phyloP scores from a whole-genome alignment of 257 asterid genomes.

The Plantago ovata region DNA sequence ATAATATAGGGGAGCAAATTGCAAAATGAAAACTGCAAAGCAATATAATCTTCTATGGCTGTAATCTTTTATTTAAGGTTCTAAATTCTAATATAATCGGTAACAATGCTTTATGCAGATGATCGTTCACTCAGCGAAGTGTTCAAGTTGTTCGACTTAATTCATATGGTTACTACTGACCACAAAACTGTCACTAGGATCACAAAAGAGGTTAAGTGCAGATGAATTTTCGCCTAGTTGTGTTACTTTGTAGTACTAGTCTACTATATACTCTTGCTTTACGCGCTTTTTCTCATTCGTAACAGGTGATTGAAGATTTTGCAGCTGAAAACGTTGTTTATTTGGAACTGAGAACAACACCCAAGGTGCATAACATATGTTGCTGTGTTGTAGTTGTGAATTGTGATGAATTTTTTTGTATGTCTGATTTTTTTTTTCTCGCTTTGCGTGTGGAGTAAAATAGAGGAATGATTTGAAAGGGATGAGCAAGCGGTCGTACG shows the following conservation, averaged over 20 bases:
- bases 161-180: slow-evolving; percentile 77
- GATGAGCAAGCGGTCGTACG: slow-evolving; percentile 87
- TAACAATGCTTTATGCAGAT: slow-evolving; percentile 35
- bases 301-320: slow-evolving; percentile 88
- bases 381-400: not conserved
- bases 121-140: slow-evolving; percentile 81
- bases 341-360: slow-evolving; percentile 61
- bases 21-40: too few relatives aligned
- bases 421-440: not conserved
- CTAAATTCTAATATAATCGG: slow-evolving; percentile 4
- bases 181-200: slow-evolving; percentile 78
- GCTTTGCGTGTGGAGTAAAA: slow-evolving; percentile 2
- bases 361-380: not conserved
- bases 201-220: slow-evolving; percentile 64
- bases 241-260: not conserved
- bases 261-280: slow-evolving; percentile 12
- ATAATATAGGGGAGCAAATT: too few relatives aligned
- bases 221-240: slow-evolving; percentile 5
- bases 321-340: slow-evolving; percentile 89
- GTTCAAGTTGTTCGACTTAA: slow-evolving; percentile 88
- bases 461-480: slow-evolving; percentile 79
- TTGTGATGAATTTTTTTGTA: not conserved
- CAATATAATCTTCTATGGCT: not conserved
- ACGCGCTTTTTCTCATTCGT: not conserved
- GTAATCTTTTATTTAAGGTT: not conserved